Evolutionary conservation across 768 basidiomycete genomes (phyloP).

Genomic region (Rhizopogon sp.): DNA sequence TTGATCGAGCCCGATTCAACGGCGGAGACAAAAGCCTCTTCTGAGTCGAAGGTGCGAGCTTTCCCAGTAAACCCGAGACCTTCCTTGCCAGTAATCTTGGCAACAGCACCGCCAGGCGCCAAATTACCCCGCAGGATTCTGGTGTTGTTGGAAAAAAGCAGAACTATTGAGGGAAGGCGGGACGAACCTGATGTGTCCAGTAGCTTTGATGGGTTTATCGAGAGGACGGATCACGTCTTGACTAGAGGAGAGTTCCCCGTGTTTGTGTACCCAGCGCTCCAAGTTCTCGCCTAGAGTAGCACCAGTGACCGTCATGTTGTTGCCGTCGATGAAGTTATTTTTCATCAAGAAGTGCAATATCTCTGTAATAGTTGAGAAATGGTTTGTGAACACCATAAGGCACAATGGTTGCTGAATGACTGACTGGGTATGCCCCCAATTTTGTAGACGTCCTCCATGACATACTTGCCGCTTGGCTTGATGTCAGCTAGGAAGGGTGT

Average conservation of each 20-base stretch:
- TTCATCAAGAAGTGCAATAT: conserved; percentile 83
- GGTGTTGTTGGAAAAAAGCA: conserved; percentile 2
- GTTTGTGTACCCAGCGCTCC: conserved; percentile 78
- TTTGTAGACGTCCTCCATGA: conserved; percentile 96
- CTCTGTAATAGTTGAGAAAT: conserved; percentile 39
- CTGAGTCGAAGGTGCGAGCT: conserved; percentile 89
- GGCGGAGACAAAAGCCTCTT: conserved; percentile 82
- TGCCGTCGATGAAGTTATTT: conserved; percentile 84
- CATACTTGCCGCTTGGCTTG: conserved; percentile 96
- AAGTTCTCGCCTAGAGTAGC: conserved; percentile 88
- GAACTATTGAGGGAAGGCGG: neutral
- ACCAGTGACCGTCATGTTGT: conserved; percentile 89
- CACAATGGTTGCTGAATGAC: conserved; percentile 19
- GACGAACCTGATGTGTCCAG: conserved; percentile 81
- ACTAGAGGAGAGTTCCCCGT: conserved; percentile 64
- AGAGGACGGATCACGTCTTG: conserved; percentile 90
- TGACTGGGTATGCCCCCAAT: conserved; percentile 94
- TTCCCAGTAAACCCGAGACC: conserved; percentile 86
- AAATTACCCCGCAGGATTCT: conserved; percentile 91
- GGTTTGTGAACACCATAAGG: neutral
- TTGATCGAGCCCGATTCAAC: conserved; percentile 87
- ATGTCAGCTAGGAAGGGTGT: conserved; percentile 94
- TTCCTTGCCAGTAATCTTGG: conserved; percentile 96
- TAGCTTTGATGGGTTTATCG: conserved; percentile 80
- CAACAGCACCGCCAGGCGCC: conserved; percentile 92